Evolutionary conservation across 192 early-diverging fungal species (phyloP).

Genomic region (Coemansia reversa): DNA sequence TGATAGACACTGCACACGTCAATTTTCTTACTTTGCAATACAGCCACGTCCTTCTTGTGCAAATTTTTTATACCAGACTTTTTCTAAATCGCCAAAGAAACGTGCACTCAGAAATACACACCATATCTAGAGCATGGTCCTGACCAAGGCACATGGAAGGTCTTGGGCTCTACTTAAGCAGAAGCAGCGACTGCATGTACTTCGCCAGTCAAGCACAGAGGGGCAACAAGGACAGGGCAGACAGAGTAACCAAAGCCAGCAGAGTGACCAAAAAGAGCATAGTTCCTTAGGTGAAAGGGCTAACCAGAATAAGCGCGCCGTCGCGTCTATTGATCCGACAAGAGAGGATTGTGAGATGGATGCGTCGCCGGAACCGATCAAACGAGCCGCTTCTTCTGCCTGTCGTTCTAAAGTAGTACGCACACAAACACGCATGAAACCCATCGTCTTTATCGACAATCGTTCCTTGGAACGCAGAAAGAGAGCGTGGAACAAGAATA

Average conservation of each 20-base stretch:
- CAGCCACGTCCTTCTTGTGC: background rate
- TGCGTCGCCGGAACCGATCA: background rate
- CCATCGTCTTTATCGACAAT: conserved; percentile 10
- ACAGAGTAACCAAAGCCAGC: too few species aligned
- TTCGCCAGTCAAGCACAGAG: background rate
- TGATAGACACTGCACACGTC: too few species aligned
- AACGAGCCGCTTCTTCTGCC: background rate
- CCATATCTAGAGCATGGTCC: conserved; percentile 5
- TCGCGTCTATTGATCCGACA: background rate
- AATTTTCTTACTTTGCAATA: background rate
- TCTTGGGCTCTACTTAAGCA: conserved; percentile 13
- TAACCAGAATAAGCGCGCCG: background rate
- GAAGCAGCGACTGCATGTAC: conserved; percentile 7
- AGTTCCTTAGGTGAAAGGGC: background rate
- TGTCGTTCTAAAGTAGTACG: background rate
- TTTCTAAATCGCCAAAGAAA: background rate
- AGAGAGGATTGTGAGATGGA: background rate
- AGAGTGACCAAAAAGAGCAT: background rate
- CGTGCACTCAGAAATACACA: background rate
- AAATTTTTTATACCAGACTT: background rate
- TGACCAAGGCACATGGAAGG: conserved; percentile 16
- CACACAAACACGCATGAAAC: background rate
- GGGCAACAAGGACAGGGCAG: background rate
- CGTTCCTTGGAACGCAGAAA: background rate
- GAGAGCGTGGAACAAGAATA: background rate